phyloP scores from a whole-genome alignment of 257 asterid species.

The Solanum sitiens region DNA sequence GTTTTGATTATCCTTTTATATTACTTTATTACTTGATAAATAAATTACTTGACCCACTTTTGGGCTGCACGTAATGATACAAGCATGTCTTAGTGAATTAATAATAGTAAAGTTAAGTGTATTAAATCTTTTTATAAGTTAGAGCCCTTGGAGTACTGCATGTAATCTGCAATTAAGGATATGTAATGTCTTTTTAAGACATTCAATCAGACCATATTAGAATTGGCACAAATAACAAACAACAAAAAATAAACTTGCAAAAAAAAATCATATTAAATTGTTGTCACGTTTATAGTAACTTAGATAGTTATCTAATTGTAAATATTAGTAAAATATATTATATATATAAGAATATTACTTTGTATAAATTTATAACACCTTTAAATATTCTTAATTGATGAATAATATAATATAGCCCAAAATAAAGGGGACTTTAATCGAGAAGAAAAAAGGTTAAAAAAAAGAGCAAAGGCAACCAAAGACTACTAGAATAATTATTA shows the following conservation, averaged over 20 bases:
- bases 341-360: not conserved
- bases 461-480: not conserved
- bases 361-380: not conserved
- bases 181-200: not conserved
- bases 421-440: not conserved
- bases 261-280: not conserved
- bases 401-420: not conserved
- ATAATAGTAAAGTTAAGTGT: not conserved
- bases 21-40: not conserved
- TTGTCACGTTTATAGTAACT: not conserved
- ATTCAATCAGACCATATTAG: not conserved
- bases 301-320: not conserved
- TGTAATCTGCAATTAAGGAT: not conserved
- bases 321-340: not conserved
- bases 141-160: not conserved
- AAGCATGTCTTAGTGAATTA: not conserved
- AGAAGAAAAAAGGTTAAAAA: not conserved
- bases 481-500: not conserved
- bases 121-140: not conserved
- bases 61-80: not conserved
- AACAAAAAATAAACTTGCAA: not conserved
- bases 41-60: not conserved
- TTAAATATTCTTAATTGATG: not conserved
- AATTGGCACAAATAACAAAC: not conserved
- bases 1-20: not conserved